Conservation (phyloP, 192 early-diverging fungal genomes). For the Coemansia interrupta region DNA sequence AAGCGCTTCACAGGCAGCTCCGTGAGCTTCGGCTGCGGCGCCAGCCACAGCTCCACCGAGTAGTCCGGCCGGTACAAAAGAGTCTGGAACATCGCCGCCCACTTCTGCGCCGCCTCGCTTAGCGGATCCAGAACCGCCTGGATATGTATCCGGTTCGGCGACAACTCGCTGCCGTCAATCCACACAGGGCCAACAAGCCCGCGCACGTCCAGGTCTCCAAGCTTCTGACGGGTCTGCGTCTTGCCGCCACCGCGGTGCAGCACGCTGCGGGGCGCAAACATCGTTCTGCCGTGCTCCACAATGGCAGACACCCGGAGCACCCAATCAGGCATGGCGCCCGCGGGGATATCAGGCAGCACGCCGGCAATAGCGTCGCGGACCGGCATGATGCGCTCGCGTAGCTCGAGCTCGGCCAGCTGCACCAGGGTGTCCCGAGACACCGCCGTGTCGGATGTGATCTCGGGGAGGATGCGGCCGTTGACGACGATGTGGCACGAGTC, state of each 20-base stretch:
- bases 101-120: constrained; percentile 75
- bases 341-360: constrained; percentile 2
- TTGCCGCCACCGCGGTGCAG: constrained; percentile 11
- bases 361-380: constrained; percentile 18
- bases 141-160: constrained; percentile 30
- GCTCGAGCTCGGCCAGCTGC: constrained; percentile 61
- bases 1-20: constrained; percentile 82
- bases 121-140: constrained; percentile 73
- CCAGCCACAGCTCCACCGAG: constrained; percentile 66
- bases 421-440: constrained; percentile 61
- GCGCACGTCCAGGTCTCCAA: constrained; percentile 15
- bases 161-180: constrained; percentile 1
- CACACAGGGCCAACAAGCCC: constrained; percentile 1
- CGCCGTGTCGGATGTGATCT: constrained; percentile 30
- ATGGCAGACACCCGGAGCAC: constrained; percentile 24
- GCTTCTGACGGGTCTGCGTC: constrained; percentile 5
- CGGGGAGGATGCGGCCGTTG: constrained; percentile 60
- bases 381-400: constrained; percentile 45
- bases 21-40: constrained; percentile 54
- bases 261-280: constrained; percentile 14
- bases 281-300: constrained; percentile 20
- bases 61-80: constrained; percentile 63
- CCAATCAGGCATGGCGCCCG: neutral
- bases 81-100: constrained; percentile 66
- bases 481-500: constrained; percentile 48